Conservation (phyloP, 2,329 filamentous ascomycete genomes). For the Phyllachora maydis region DNA sequence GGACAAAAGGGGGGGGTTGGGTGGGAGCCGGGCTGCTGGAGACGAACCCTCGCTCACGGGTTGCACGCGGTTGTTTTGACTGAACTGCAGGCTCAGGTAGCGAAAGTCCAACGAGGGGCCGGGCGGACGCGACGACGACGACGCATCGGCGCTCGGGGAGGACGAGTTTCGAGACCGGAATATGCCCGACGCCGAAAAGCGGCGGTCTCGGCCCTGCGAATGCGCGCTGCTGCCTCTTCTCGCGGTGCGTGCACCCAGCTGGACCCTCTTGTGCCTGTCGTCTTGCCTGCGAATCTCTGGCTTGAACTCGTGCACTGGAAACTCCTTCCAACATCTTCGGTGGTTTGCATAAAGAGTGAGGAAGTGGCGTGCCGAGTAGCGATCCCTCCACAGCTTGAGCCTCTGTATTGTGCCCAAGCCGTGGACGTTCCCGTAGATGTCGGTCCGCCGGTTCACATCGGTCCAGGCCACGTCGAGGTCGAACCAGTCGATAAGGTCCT, state of each 20-base stretch:
- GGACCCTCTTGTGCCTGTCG: slow-evolving; percentile 21
- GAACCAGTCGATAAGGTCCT: slow-evolving; percentile 26
- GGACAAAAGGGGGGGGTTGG: too few species aligned
- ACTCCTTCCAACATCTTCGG: slow-evolving; percentile 23
- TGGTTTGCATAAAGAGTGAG: slow-evolving; percentile 26
- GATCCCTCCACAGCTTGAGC: slow-evolving; percentile 29
- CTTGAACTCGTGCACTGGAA: slow-evolving; percentile 24
- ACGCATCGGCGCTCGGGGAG: slow-evolving; percentile 3
- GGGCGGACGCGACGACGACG: slow-evolving; percentile 5
- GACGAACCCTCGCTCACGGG: slow-evolving; percentile 16
- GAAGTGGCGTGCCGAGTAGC: slow-evolving; percentile 23
- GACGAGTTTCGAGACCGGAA: slow-evolving; percentile 13
- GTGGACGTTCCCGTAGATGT: slow-evolving; percentile 25
- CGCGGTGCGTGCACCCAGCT: slow-evolving; percentile 17
- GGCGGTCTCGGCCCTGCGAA: slow-evolving; percentile 12
- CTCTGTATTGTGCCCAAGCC: slow-evolving; percentile 29
- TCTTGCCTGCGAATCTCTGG: slow-evolving; percentile 22
- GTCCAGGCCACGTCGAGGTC: slow-evolving; percentile 32
- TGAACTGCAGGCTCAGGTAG: slow-evolving; percentile 28
- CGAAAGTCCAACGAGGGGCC: slow-evolving; percentile 19
- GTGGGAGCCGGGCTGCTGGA: too few species aligned
- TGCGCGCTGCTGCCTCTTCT: slow-evolving; percentile 20
- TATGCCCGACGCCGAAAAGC: slow-evolving; percentile 20
- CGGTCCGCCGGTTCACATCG: slow-evolving; percentile 24
- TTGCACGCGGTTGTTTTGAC: slow-evolving; percentile 11